Evolutionary conservation across 164 flowering plant species (phyloP).

Genomic region (Annona cherimola): DNA sequence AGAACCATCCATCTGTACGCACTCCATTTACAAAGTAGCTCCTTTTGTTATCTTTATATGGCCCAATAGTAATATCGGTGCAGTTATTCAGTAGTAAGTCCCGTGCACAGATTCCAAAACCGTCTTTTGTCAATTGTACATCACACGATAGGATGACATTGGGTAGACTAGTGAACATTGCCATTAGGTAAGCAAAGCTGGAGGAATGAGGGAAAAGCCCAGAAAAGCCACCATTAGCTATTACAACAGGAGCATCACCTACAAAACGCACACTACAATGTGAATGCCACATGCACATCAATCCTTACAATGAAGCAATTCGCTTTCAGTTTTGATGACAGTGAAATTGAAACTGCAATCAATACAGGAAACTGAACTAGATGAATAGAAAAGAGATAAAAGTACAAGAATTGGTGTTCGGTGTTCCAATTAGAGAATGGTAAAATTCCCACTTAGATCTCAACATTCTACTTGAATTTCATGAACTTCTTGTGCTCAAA

Average conservation of each 20-base stretch:
- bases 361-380: background rate
- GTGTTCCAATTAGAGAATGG: background rate
- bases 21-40: conserved; percentile 62
- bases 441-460: background rate
- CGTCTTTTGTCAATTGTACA: conserved; percentile 86
- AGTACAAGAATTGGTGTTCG: background rate
- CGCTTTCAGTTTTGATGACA: background rate
- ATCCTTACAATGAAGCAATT: background rate
- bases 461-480: background rate
- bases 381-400: background rate
- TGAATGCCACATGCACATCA: background rate
- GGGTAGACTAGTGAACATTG: conserved; percentile 19
- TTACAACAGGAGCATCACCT: conserved; percentile 56
- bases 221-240: conserved; percentile 54
- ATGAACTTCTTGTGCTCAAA: too few species aligned
- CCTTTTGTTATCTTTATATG: conserved; percentile 14
- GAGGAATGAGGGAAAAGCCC: conserved; percentile 53
- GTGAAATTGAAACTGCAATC: background rate
- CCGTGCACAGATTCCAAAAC: conserved; percentile 65
- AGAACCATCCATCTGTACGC: conserved; percentile 48
- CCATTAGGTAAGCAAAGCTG: conserved; percentile 24
- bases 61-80: conserved; percentile 21
- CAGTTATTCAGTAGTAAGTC: conserved; percentile 44
- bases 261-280: conserved; percentile 15
- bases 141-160: conserved; percentile 64